These are phyloP conservation scores for Sporothrix inflata DNA, from an alignment of 2,329 filamentous ascomycete species.

Conservation along the genomic window DNA sequence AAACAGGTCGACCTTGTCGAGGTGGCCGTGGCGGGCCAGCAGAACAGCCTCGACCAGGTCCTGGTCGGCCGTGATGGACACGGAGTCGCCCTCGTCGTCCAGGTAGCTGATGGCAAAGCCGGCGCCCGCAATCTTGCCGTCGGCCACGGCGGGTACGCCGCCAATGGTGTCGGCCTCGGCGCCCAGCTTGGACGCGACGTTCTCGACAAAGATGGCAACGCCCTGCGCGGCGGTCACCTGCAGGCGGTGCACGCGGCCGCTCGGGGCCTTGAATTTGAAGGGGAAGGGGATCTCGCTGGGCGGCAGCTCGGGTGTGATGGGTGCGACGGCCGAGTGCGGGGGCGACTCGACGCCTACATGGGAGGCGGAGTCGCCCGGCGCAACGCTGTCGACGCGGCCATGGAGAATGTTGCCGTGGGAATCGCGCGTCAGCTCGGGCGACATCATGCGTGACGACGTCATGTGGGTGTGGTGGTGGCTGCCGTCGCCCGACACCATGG, in stretches of 20 bases:
- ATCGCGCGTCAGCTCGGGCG: constrained; percentile 72
- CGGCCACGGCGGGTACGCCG: constrained; percentile 74
- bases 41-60: constrained; percentile 89
- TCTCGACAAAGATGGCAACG: constrained; percentile 74
- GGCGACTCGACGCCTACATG: constrained; percentile 84
- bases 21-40: constrained; percentile 73
- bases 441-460: constrained; percentile 72
- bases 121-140: constrained; percentile 76
- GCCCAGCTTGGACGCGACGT: constrained; percentile 83
- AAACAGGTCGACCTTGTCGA: constrained; percentile 95
- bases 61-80: constrained; percentile 94
- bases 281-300: constrained; percentile 80
- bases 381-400: constrained; percentile 73
- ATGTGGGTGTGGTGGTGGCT: constrained; percentile 70
- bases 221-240: constrained; percentile 82
- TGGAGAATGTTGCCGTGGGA: constrained; percentile 48
- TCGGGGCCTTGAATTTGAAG: constrained; percentile 99
- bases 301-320: constrained; percentile 54
- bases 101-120: constrained; percentile 95
- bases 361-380: constrained; percentile 92
- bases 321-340: constrained; percentile 62
- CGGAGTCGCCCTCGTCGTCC: constrained; percentile 94
- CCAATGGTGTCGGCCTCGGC: constrained; percentile 80
- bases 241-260: constrained; percentile 88
- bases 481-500: constrained; percentile 89